Percentiles rank a stretch among this genome's conserved stretches.
These are phyloP conservation scores for Pachyrhizus erosus DNA, from an alignment of 306 rosid species.

Conservation along the genomic window DNA sequence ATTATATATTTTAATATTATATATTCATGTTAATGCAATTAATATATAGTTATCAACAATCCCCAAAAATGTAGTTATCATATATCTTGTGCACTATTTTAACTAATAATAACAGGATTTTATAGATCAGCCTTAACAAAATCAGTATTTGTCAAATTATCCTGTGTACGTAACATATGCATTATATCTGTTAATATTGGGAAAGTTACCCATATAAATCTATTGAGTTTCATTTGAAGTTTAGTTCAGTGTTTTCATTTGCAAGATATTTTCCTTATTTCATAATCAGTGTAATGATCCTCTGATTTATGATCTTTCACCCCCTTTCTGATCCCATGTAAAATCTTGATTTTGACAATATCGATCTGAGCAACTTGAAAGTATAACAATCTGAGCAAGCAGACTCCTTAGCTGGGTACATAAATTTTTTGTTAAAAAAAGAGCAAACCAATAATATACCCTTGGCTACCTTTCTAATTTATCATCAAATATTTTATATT, in stretches of 20 bases:
- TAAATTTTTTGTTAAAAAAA: neutral
- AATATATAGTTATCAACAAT: neutral
- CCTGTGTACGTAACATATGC: neutral
- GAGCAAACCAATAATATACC: neutral
- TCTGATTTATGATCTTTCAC: neutral
- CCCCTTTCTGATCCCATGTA: neutral
- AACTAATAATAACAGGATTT: neutral
- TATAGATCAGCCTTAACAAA: neutral
- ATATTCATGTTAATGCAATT: neutral
- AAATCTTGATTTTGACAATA: neutral
- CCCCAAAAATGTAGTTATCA: neutral
- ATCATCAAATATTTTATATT: conserved; percentile 4
- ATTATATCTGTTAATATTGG: neutral
- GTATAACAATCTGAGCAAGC: neutral
- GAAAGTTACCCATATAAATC: neutral
- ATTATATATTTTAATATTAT: neutral
- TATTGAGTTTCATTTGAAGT: neutral
- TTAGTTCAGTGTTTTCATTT: neutral
- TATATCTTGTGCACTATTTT: neutral
- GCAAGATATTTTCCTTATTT: neutral
- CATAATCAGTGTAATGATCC: neutral
- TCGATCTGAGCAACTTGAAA: neutral
- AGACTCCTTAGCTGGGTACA: neutral
- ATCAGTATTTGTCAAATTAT: neutral
- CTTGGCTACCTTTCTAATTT: neutral